These are phyloP conservation scores for Daldinia grandis DNA, from an alignment of 495 filamentous ascomycete species.

Conservation along the genomic window DNA sequence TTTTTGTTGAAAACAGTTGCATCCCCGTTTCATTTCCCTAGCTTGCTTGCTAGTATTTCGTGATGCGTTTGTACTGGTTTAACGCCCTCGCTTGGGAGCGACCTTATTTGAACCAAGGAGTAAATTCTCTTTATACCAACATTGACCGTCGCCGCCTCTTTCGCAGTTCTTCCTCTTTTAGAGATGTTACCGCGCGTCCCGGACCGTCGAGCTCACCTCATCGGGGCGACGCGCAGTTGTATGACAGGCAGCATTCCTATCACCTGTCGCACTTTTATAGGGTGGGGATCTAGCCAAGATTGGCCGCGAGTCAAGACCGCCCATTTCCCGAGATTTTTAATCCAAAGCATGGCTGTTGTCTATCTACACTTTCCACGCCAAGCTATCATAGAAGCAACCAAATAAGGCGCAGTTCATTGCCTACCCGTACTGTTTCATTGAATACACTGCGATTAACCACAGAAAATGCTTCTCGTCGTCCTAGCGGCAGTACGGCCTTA, in stretches of 20 bases:
- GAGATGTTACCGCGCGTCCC: conserved; percentile 35
- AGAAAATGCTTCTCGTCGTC: conserved; percentile 2
- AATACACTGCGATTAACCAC: neutral
- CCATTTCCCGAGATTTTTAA: conserved; percentile 32
- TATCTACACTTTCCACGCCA: conserved; percentile 26
- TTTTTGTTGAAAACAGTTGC: conserved; percentile 19
- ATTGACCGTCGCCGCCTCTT: conserved; percentile 24
- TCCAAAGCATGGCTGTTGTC: conserved; percentile 31
- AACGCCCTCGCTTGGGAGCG: conserved; percentile 9
- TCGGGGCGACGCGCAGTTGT: conserved; percentile 36
- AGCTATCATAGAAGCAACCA: conserved; percentile 20
- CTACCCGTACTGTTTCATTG: neutral
- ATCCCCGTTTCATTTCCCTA: conserved; percentile 26
- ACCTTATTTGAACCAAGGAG: neutral
- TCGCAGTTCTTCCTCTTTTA: conserved; percentile 24
- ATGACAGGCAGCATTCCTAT: conserved; percentile 44
- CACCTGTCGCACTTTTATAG: conserved; percentile 41
- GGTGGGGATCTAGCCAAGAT: conserved; percentile 39
- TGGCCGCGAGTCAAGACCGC: conserved; percentile 40
- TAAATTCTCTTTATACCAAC: conserved; percentile 17
- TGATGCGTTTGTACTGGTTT: conserved; percentile 28
- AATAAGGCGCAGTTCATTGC: conserved; percentile 11
- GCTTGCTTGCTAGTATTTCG: conserved; percentile 30
- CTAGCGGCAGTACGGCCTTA: conserved; percentile 5
- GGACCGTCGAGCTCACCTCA: conserved; percentile 40